phyloP scores from a whole-genome alignment of 2,329 filamentous ascomycete species.

The Phaeosphaeria sp. region DNA sequence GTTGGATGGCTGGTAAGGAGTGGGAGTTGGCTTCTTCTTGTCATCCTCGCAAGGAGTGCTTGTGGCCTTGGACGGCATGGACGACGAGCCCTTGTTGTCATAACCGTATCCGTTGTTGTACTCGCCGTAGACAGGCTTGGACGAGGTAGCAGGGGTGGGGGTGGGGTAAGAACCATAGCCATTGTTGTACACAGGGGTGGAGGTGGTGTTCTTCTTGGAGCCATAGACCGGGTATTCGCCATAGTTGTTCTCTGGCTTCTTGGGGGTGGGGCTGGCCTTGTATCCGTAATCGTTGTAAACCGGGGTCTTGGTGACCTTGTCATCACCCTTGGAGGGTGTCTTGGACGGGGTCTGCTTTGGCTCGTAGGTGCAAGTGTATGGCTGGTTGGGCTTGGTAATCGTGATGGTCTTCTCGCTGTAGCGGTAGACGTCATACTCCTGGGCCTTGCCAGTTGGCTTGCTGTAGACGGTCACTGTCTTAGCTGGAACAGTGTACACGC shows the following conservation, averaged over 20 bases:
- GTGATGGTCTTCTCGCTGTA: constrained; percentile 38
- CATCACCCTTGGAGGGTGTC: constrained; percentile 10
- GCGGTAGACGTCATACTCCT: constrained; percentile 36
- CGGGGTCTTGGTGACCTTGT: constrained; percentile 14
- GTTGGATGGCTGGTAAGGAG: constrained; percentile 1
- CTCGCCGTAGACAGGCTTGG: constrained; percentile 1
- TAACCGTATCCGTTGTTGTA: not conserved
- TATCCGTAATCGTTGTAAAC: constrained; percentile 13
- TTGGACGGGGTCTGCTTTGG: constrained; percentile 23
- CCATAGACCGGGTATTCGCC: constrained; percentile 4
- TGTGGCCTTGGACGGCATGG: constrained; percentile 7
- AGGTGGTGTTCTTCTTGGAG: constrained; percentile 8
- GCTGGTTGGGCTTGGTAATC: constrained; percentile 38
- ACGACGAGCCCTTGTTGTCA: constrained; percentile 1
- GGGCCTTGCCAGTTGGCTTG: constrained; percentile 24
- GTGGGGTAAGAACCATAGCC: constrained; percentile 1
- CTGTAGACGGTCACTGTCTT: constrained; percentile 35
- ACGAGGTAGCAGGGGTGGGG: not conserved
- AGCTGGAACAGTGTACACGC: constrained; percentile 37
- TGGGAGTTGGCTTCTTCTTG: constrained; percentile 12
- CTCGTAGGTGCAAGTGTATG: constrained; percentile 39
- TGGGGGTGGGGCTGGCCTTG: constrained; percentile 13
- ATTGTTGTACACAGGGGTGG: constrained; percentile 1
- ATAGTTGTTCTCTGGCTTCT: constrained; percentile 14
- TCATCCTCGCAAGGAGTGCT: constrained; percentile 19